Percentiles rank a stretch among this genome's conserved stretches.
phyloP scores from a whole-genome alignment of 2,329 filamentous ascomycete genomes.

The Calycina herbarum region DNA sequence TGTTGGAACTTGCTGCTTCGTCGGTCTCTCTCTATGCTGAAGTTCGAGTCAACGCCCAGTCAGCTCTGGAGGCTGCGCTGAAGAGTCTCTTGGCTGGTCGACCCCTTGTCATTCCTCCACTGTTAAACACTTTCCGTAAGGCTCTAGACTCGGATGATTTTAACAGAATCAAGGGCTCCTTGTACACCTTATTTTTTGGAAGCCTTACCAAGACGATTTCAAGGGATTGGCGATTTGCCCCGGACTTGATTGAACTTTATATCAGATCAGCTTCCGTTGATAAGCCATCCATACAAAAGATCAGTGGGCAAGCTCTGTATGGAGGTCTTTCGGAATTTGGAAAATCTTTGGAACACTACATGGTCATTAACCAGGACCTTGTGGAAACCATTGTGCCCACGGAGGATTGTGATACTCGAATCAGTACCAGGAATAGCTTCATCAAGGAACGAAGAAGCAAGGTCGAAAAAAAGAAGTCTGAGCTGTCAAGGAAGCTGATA shows the following conservation, averaged over 20 bases:
- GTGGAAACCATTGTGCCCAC: constrained; percentile 71
- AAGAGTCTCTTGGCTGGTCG: constrained; percentile 88
- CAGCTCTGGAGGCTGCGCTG: constrained; percentile 86
- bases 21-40: constrained; percentile 92
- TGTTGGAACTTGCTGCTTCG: constrained; percentile 86
- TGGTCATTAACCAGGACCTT: constrained; percentile 72
- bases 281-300: constrained; percentile 89
- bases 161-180: constrained; percentile 88
- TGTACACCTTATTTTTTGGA: constrained; percentile 88
- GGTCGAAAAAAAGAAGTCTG: constrained; percentile 82
- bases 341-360: constrained; percentile 81
- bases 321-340: constrained; percentile 84
- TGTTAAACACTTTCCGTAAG: constrained; percentile 75
- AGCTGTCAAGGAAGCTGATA: constrained; percentile 78
- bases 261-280: constrained; percentile 88
- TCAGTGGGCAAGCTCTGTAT: constrained; percentile 79
- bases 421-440: constrained; percentile 68
- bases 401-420: constrained; percentile 57
- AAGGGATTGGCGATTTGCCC: constrained; percentile 93
- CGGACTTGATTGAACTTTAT: constrained; percentile 84
- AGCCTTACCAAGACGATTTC: constrained; percentile 84
- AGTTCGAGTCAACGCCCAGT: constrained; percentile 90
- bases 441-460: constrained; percentile 72
- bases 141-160: constrained; percentile 80
- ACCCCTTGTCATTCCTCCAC: constrained; percentile 83